Evolutionary conservation across 2,329 filamentous ascomycete genomes (phyloP).

Genomic region (Alternaria tenuissima): DNA sequence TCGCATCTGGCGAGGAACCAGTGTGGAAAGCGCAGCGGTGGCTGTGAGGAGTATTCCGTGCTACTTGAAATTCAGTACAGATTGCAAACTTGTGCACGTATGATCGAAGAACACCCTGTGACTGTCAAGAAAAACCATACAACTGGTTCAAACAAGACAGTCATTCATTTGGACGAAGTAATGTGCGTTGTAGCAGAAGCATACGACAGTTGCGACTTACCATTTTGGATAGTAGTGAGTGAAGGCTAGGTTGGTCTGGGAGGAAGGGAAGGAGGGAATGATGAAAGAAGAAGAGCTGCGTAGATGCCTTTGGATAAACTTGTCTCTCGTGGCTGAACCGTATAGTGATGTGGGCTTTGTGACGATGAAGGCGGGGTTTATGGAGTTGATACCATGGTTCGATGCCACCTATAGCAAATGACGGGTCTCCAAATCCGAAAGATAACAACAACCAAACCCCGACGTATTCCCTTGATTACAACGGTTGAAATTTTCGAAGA

Average conservation of each 20-base stretch:
- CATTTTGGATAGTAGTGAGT: not conserved
- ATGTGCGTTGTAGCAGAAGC: not conserved
- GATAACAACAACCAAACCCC: not conserved
- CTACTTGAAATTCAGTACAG: conserved; percentile 2
- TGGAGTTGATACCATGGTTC: conserved; percentile 7
- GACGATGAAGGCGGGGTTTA: not conserved
- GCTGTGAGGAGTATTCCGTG: conserved; percentile 3
- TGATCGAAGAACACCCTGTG: not conserved
- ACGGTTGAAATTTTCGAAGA: not conserved
- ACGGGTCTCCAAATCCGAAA: not conserved
- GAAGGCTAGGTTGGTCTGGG: not conserved
- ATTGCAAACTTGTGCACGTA: not conserved
- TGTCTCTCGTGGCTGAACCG: not conserved
- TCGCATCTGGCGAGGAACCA: not conserved
- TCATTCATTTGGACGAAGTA: not conserved
- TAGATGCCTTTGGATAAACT: not conserved
- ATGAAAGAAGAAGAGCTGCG: not conserved
- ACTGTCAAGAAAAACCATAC: not conserved
- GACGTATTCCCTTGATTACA: not conserved
- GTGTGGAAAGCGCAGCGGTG: not conserved
- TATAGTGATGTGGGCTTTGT: not conserved
- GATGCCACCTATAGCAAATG: not conserved
- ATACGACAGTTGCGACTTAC: not conserved
- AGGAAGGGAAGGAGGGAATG: not conserved
- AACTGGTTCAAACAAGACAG: not conserved